These are phyloP conservation scores for Phytophthora tubulina DNA, from an alignment of 352 stramenopile species.

Conservation along the genomic window DNA sequence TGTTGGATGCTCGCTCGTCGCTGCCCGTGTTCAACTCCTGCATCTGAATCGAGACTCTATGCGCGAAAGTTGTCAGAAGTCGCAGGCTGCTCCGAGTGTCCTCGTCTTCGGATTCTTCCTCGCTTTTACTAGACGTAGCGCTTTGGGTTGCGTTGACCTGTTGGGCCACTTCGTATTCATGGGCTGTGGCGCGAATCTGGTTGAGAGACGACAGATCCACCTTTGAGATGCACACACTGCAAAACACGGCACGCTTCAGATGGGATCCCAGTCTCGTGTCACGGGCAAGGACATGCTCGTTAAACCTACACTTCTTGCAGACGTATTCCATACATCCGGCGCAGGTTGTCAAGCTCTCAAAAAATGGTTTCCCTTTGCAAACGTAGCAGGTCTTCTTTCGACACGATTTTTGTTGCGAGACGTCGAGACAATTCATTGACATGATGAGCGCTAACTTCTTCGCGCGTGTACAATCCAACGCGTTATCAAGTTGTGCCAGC, in stretches of 20 bases:
- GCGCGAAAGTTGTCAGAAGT: slow-evolving; percentile 17
- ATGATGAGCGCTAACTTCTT: neutral
- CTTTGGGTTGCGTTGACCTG: no score
- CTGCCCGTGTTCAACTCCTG: slow-evolving; percentile 15
- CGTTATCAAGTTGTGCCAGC: neutral
- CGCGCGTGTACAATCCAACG: slow-evolving; percentile 4
- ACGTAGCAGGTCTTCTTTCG: slow-evolving; percentile 21
- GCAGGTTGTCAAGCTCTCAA: slow-evolving; percentile 20
- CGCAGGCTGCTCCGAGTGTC: slow-evolving; percentile 11
- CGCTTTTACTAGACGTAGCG: no score
- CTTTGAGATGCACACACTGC: slow-evolving; percentile 19
- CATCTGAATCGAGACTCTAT: slow-evolving; percentile 21
- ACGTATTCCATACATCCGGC: slow-evolving; percentile 22
- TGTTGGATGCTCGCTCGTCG: slow-evolving; percentile 16
- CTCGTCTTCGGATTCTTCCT: slow-evolving; percentile 6
- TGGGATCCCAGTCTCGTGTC: neutral
- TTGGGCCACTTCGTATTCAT: neutral
- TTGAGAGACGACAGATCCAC: slow-evolving; percentile 9
- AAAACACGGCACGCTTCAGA: slow-evolving; percentile 20
- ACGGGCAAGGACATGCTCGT: slow-evolving; percentile 18
- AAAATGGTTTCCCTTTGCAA: slow-evolving; percentile 20
- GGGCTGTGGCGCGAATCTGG: neutral
- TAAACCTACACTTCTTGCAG: slow-evolving; percentile 25
- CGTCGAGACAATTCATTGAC: neutral
- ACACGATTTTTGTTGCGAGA: neutral